phyloP scores from a whole-genome alignment of 2,329 filamentous ascomycete species.

The Fusarium sp. region DNA sequence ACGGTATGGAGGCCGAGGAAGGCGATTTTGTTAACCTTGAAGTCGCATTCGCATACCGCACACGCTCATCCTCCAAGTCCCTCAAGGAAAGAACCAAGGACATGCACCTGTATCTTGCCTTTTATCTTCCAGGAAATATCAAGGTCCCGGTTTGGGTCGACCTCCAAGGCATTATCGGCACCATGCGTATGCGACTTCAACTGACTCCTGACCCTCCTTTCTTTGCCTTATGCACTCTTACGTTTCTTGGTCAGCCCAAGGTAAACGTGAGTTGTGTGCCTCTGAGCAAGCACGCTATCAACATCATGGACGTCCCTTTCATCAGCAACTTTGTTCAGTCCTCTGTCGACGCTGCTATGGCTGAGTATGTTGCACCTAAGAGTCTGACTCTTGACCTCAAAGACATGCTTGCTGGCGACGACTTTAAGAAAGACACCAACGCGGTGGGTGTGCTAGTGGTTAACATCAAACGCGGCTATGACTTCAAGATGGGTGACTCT shows the following conservation, averaged over 20 bases:
- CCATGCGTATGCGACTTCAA: slow-evolving; percentile 75
- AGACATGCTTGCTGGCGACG: slow-evolving; percentile 81
- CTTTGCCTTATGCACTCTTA: slow-evolving; percentile 79
- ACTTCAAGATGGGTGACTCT: slow-evolving; percentile 78
- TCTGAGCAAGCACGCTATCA: slow-evolving; percentile 74
- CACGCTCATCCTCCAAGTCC: slow-evolving; percentile 69
- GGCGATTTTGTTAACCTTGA: slow-evolving; percentile 84
- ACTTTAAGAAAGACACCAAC: slow-evolving; percentile 81
- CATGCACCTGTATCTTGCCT: slow-evolving; percentile 75
- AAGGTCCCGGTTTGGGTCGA: slow-evolving; percentile 79
- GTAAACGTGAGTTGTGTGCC: slow-evolving; percentile 78
- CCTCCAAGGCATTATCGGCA: slow-evolving; percentile 77
- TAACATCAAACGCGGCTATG: slow-evolving; percentile 73
- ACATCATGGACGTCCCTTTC: slow-evolving; percentile 80
- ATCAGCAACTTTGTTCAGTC: slow-evolving; percentile 82
- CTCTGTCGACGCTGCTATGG: slow-evolving; percentile 77
- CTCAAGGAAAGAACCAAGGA: slow-evolving; percentile 76
- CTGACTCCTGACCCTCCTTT: slow-evolving; percentile 82
- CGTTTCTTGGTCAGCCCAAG: slow-evolving; percentile 80
- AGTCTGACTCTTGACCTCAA: slow-evolving; percentile 79
- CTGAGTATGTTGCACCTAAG: slow-evolving; percentile 82
- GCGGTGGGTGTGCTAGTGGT: slow-evolving; percentile 74
- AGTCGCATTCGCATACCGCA: slow-evolving; percentile 78
- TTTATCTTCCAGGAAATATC: slow-evolving; percentile 71
- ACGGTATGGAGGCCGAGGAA: slow-evolving; percentile 80